Percentiles rank a stretch among this genome's conserved stretches.
Conservation (phyloP, 2,329 filamentous ascomycete species). For the Arachnomyces sp. region DNA sequence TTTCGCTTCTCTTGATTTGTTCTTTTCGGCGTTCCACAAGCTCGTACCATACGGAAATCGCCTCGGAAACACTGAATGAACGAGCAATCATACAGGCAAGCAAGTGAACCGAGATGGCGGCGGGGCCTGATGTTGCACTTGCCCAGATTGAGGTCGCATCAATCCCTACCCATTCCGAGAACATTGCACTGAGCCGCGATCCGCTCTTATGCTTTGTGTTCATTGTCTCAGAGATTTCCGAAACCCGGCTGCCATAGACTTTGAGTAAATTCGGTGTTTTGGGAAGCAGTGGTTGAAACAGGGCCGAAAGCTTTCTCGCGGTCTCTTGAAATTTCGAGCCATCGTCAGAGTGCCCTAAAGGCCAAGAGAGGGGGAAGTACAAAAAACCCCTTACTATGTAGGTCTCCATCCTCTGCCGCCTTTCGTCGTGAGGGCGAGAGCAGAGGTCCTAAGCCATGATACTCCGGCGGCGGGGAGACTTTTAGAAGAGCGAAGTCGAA, state of each 20-base stretch:
- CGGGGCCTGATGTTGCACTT: conserved; percentile 19
- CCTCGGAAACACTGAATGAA: conserved; percentile 17
- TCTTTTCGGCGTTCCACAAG: conserved; percentile 12
- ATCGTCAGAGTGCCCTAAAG: no score
- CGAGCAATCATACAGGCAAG: conserved; percentile 28
- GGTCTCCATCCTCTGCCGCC: conserved; percentile 30
- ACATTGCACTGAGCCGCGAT: background rate
- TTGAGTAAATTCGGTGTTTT: conserved; percentile 23
- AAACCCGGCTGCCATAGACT: conserved; percentile 29
- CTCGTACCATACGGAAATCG: conserved; percentile 27
- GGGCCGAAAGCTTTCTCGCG: conserved; percentile 31
- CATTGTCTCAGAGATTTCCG: conserved; percentile 18
- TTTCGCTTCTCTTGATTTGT: background rate
- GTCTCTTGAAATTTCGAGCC: no score
- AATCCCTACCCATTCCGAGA: conserved; percentile 9
- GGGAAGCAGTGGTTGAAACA: conserved; percentile 31
- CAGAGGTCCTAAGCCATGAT: conserved; percentile 18
- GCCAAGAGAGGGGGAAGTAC: no score
- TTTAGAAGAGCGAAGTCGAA: conserved; percentile 39
- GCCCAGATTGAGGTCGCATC: conserved; percentile 17
- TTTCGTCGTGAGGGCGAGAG: conserved; percentile 23
- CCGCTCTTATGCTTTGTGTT: conserved; percentile 1
- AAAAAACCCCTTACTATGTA: no score
- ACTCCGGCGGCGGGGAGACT: conserved; percentile 34
- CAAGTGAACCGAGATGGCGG: conserved; percentile 25